Conservation (phyloP, 345 rosid species). For the Euclidium syriacum region DNA sequence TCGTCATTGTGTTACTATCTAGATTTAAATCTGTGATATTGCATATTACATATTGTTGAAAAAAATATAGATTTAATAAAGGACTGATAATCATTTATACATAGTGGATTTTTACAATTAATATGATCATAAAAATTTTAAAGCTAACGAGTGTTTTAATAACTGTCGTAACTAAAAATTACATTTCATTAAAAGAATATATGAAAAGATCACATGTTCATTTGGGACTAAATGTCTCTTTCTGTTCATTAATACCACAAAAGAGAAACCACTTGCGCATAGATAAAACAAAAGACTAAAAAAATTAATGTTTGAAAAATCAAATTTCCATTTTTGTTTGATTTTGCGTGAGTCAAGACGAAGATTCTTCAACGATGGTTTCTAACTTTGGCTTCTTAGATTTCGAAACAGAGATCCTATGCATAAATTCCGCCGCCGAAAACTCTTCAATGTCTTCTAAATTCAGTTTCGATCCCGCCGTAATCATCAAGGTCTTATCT, state of each 20-base stretch:
- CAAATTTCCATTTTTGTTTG: not conserved
- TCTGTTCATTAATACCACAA: slow-evolving; percentile 26
- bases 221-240: slow-evolving; percentile 17
- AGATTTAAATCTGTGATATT: too few relatives aligned
- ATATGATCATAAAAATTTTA: not conserved
- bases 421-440: slow-evolving; percentile 47
- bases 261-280: slow-evolving; percentile 19
- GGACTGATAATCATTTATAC: too few relatives aligned
- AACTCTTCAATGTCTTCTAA: slow-evolving; percentile 62
- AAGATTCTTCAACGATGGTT: slow-evolving; percentile 63
- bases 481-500: not conserved
- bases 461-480: slow-evolving; percentile 34
- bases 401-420: slow-evolving; percentile 55
- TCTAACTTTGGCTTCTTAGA: slow-evolving; percentile 81
- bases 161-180: not conserved
- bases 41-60: too few relatives aligned
- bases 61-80: too few relatives aligned
- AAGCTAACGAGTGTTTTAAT: not conserved
- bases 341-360: slow-evolving; percentile 5
- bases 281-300: not conserved
- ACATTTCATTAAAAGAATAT: not conserved
- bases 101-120: not conserved
- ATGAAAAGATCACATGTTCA: slow-evolving; percentile 11
- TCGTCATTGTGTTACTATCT: too few relatives aligned
- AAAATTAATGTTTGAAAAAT: not conserved